Conservation (phyloP, 2,329 filamentous ascomycete species). For the Ophiostoma tasmaniense region DNA sequence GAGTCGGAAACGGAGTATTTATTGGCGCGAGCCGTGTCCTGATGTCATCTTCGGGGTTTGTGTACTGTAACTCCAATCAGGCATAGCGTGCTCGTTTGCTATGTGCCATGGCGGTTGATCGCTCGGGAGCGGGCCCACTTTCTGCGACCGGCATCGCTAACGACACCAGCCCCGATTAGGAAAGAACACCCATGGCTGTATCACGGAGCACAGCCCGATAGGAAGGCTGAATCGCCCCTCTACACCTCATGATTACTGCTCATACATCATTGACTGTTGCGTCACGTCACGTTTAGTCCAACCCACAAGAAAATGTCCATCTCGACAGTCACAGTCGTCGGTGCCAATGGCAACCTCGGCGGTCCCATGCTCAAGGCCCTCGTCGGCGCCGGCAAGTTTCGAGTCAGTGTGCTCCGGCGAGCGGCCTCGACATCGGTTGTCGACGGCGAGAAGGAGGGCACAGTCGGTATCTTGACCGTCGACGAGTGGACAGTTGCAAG, state of each 20-base stretch:
- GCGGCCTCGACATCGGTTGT: conserved; percentile 25
- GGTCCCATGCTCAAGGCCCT: conserved; percentile 28
- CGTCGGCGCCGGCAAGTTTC: conserved; percentile 25
- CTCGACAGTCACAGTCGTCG: conserved; percentile 31
- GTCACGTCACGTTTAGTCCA: background rate
- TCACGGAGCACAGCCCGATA: background rate
- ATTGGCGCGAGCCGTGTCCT: background rate
- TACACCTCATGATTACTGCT: background rate
- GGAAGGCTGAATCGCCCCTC: background rate
- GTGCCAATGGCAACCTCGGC: conserved; percentile 33
- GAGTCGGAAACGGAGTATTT: background rate
- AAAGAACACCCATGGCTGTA: background rate
- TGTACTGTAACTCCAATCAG: background rate
- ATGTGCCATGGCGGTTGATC: background rate
- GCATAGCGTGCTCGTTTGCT: background rate
- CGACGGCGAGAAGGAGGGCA: conserved; percentile 13
- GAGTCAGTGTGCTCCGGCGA: conserved; percentile 30
- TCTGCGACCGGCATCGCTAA: background rate
- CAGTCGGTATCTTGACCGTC: conserved; percentile 20
- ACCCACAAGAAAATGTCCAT: conserved; percentile 24
- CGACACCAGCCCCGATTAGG: background rate
- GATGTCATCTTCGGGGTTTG: background rate
- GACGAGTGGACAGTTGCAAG: conserved; percentile 26
- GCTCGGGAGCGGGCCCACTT: background rate
- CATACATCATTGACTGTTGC: background rate